Evolutionary conservation across 192 early-diverging fungal genomes (phyloP).

Genomic region (Backusella psychrophila): DNA sequence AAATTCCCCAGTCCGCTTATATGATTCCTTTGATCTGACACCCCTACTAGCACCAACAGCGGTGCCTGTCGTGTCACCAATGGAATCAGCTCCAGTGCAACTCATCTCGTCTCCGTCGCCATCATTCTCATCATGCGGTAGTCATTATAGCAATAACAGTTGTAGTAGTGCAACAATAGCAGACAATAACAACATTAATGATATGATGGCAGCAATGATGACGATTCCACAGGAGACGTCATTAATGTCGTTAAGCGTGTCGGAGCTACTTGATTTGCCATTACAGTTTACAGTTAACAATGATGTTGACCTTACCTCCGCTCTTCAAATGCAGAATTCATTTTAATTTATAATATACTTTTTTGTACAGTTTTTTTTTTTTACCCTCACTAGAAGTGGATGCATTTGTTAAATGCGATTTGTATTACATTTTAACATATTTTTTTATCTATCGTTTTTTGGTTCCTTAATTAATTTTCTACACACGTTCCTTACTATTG

Average conservation of each 20-base stretch:
- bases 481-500: neutral
- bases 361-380: constrained; percentile 2
- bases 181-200: neutral
- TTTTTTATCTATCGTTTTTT: neutral
- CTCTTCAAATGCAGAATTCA: neutral
- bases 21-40: neutral
- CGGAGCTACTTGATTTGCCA: neutral
- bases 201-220: neutral
- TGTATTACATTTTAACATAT: neutral
- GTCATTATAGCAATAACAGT: neutral
- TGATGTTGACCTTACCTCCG: neutral
- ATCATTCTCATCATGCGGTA: neutral
- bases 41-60: neutral
- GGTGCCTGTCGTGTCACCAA: too few species aligned
- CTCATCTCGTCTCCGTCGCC: neutral
- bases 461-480: neutral
- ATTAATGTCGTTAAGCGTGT: neutral
- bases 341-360: neutral
- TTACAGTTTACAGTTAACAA: neutral
- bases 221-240: neutral
- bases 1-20: neutral
- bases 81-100: neutral
- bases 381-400: neutral
- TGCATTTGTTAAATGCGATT: neutral
- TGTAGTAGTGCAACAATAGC: neutral